phyloP scores from a whole-genome alignment of 805 yeast species.

The Candida xyloterini region DNA sequence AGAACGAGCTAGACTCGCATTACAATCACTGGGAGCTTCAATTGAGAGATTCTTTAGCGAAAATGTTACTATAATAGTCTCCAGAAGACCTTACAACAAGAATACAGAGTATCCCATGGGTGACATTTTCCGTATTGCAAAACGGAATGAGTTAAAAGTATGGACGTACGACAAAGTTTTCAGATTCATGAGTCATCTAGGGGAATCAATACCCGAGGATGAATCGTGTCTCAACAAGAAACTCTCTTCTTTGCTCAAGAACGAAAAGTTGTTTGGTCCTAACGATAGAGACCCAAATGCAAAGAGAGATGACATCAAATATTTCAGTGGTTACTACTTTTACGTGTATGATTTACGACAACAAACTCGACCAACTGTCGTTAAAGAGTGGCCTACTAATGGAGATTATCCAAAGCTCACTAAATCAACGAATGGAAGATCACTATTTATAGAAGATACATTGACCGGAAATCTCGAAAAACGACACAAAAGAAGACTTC shows the following conservation, averaged over 20 bases:
- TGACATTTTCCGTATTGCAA: slow-evolving; percentile 69
- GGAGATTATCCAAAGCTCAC: slow-evolving; percentile 56
- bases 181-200: slow-evolving; percentile 69
- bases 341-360: slow-evolving; percentile 80
- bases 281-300: slow-evolving; percentile 87
- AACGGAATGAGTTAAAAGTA: slow-evolving; percentile 62
- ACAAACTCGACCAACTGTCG: slow-evolving; percentile 73
- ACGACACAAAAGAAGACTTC: slow-evolving; percentile 32
- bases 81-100: slow-evolving; percentile 52
- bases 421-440: slow-evolving; percentile 66
- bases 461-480: slow-evolving; percentile 21
- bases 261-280: slow-evolving; percentile 84
- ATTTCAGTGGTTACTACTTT: slow-evolving; percentile 71
- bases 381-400: slow-evolving; percentile 69
- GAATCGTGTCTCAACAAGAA: slow-evolving; percentile 24
- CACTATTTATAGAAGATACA: slow-evolving; percentile 75
- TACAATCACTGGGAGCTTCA: slow-evolving; percentile 49
- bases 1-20: slow-evolving; percentile 33
- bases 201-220: slow-evolving; percentile 35
- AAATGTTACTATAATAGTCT: slow-evolving; percentile 72
- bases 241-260: slow-evolving; percentile 64
- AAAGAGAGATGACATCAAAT: slow-evolving; percentile 77
- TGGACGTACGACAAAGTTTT: slow-evolving; percentile 87
- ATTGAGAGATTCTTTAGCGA: slow-evolving; percentile 59
- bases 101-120: slow-evolving; percentile 41